Evolutionary conservation across 371 early-diverging fungal species (phyloP), one percentile per base, ranked within the genome.

Genomic region (Capillidium rhysosporum): DNA sequence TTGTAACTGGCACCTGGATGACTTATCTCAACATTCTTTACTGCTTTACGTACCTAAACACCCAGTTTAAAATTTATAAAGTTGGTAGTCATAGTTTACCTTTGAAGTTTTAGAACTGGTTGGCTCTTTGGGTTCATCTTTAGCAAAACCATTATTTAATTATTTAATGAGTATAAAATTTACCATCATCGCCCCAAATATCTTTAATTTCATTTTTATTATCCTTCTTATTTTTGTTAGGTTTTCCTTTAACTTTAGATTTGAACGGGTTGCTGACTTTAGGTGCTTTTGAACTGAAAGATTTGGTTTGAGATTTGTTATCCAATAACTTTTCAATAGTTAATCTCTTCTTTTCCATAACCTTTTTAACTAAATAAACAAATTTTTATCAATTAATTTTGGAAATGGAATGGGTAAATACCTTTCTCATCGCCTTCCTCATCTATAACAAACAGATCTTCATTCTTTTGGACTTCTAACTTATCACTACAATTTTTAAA

Each of bases 1-100:
- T 86, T 85, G 65, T 96, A 96, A 9, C 92, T 92, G 0, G 86
- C 76, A 46, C 97, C 97, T 0, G 85, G 78, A 56, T 85, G 84
- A 18, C 82, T 75, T 41, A 80, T 65, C 20, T 69, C 65, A 16
- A 95, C 80, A 2, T 89, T 84, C 0, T 85, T 74, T 30, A 75
- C 40, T 0, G 65, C 72, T 53, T 62, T 55, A 14, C 72, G 73
- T 61, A 65, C 72, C 59, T 57, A 63, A 43, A 21, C 21, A 43
- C 7, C 8, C 7, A 14, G 18, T 9, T 4, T 18, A 14, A 43
- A 43, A 7, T 43, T 14, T 39, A 12, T 39, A 39, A 9, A 9
- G 9, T 39, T 39, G 39, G 18, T 43, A 18, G 8, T 34, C 12
- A 7, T 4, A 8, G 5, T 18, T 43, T 14, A 21, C 21, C 18